A percentile compares a stretch with the other conserved stretches of the same genome.
Evolutionary conservation across 495 filamentous ascomycete genomes (phyloP).

Genomic region (Friedmanniomyces simplex): DNA sequence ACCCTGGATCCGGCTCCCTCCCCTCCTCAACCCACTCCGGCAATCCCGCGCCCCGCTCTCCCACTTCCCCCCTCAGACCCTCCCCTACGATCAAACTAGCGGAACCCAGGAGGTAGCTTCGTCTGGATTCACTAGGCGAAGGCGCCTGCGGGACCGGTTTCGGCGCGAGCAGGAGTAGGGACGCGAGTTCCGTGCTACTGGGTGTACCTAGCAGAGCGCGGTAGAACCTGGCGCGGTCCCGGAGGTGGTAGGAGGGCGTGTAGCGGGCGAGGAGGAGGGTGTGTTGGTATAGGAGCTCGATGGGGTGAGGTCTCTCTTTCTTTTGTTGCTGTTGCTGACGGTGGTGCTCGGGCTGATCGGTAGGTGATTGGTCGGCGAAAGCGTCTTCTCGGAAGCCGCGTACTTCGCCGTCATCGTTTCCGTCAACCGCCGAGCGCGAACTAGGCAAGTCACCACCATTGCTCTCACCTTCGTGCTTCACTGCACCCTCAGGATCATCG

Average conservation of each 20-base stretch:
- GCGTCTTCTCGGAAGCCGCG: slow-evolving; percentile 23
- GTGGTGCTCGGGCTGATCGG: too few species aligned
- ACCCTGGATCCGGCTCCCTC: slow-evolving; percentile 61
- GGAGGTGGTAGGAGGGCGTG: slow-evolving; percentile 87
- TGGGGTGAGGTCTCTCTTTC: slow-evolving; percentile 46
- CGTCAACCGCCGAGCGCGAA: slow-evolving; percentile 22
- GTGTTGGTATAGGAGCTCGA: slow-evolving; percentile 72
- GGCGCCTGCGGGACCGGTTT: slow-evolving; percentile 86
- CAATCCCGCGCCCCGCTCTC: slow-evolving; percentile 71
- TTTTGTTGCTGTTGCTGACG: too few species aligned
- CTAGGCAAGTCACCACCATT: too few species aligned
- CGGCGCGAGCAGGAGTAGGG: slow-evolving; percentile 78
- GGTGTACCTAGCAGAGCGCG: slow-evolving; percentile 69
- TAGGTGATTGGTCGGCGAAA: too few species aligned
- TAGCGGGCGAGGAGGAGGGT: slow-evolving; percentile 78
- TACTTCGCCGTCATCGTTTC: slow-evolving; percentile 13
- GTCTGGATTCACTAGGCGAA: slow-evolving; percentile 70
- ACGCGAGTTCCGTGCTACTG: slow-evolving; percentile 70
- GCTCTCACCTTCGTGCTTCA: too few species aligned
- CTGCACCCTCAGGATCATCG: too few species aligned
- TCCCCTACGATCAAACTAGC: slow-evolving; percentile 69
- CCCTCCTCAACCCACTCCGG: slow-evolving; percentile 79
- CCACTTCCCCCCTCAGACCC: slow-evolving; percentile 38
- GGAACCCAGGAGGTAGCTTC: slow-evolving; percentile 66
- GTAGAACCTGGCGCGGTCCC: slow-evolving; percentile 81